A percentile compares a stretch with the other conserved stretches of the same genome.
Conservation (phyloP, 1,284 basidiomycete species). For the Coniferiporia weirii region DNA sequence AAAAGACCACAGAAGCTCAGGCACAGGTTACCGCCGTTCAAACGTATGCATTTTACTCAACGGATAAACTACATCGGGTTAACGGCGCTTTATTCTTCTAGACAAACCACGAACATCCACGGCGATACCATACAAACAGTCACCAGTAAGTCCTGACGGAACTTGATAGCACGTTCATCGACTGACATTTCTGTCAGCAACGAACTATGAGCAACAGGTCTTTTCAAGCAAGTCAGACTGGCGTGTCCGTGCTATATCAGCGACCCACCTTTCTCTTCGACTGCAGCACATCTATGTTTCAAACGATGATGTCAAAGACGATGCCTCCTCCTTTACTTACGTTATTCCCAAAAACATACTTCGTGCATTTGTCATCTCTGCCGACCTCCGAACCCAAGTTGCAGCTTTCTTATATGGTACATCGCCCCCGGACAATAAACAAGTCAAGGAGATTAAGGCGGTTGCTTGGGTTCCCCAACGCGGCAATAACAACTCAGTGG, state of each 20-base stretch:
- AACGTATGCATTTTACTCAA: constrained; percentile 46
- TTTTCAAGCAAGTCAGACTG: constrained; percentile 99
- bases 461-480: constrained; percentile 95
- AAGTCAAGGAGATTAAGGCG: constrained; percentile 98
- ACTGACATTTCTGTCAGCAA: constrained; percentile 45
- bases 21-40: constrained; percentile 95
- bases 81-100: constrained; percentile 24
- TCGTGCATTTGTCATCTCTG: constrained; percentile 88
- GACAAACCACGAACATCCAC: constrained; percentile 94
- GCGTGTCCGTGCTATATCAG: constrained; percentile 94
- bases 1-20: constrained; percentile 93
- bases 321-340: constrained; percentile 90
- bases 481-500: constrained; percentile 90
- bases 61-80: background rate
- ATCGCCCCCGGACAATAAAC: constrained; percentile 93
- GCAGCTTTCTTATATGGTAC: constrained; percentile 92
- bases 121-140: constrained; percentile 96
- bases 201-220: constrained; percentile 95
- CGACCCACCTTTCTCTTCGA: constrained; percentile 93
- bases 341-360: constrained; percentile 98
- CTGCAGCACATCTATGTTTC: constrained; percentile 98
- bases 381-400: constrained; percentile 95
- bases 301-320: constrained; percentile 98
- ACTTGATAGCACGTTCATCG: constrained; percentile 11
- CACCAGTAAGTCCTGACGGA: constrained; percentile 59